phyloP scores from a whole-genome alignment of 1,139 yeast genomes.

The Protomyces pachydermus region DNA sequence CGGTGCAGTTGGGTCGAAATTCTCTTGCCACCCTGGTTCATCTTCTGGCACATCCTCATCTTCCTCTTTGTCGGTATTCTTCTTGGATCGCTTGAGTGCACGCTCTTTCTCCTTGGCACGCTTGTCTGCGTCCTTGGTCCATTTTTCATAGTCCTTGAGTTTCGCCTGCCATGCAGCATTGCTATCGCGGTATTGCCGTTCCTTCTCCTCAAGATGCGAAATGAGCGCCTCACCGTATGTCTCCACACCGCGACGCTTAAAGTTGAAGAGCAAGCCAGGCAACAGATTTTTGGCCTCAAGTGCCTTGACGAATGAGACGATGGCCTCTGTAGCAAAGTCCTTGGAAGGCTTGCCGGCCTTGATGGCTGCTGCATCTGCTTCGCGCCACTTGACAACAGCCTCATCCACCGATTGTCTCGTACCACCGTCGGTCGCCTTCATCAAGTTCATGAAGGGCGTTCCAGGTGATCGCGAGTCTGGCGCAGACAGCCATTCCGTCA shows the following conservation, averaged over 20 bases:
- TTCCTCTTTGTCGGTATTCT: slow-evolving; percentile 25
- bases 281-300: slow-evolving; percentile 19
- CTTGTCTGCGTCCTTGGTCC: slow-evolving; percentile 27
- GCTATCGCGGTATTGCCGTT: slow-evolving; percentile 25
- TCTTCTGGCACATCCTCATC: slow-evolving; percentile 27
- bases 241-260: slow-evolving; percentile 26
- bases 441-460: slow-evolving; percentile 27
- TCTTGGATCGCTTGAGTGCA: slow-evolving; percentile 21
- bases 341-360: slow-evolving; percentile 9
- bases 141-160: slow-evolving; percentile 26
- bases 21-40: slow-evolving; percentile 27
- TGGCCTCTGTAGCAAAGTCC: slow-evolving; percentile 10
- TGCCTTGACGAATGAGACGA: slow-evolving; percentile 27
- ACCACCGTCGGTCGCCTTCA: slow-evolving; percentile 17
- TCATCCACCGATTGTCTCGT: background rate
- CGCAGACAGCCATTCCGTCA: slow-evolving; percentile 27
- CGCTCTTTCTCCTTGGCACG: slow-evolving; percentile 25
- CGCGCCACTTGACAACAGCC: slow-evolving; percentile 25
- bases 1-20: slow-evolving; percentile 28
- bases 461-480: slow-evolving; percentile 25
- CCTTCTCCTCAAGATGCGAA: slow-evolving; percentile 22
- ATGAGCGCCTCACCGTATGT: slow-evolving; percentile 21
- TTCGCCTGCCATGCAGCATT: slow-evolving; percentile 28
- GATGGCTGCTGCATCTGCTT: slow-evolving; percentile 5
- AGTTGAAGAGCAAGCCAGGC: slow-evolving; percentile 26